Evolutionary conservation across 2,329 filamentous ascomycete species (phyloP).

Genomic region (Microsporum audouinii): DNA sequence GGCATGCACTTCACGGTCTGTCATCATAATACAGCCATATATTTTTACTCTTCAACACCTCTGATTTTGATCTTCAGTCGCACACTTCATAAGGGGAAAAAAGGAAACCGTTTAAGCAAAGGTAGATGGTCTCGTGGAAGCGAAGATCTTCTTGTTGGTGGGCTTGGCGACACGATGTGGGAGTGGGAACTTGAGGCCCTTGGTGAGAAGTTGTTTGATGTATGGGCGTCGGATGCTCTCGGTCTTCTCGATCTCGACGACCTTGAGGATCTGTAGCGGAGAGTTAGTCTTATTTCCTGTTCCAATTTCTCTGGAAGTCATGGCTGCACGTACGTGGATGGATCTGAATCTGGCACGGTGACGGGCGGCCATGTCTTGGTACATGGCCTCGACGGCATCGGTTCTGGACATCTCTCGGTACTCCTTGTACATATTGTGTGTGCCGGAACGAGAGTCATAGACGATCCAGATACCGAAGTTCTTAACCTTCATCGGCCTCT

Average conservation of each 20-base stretch:
- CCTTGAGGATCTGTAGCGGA: constrained; percentile 72
- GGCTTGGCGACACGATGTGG: constrained; percentile 87
- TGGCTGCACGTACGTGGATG: constrained; percentile 69
- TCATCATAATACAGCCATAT: constrained; percentile 2
- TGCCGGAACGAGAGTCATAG: constrained; percentile 98
- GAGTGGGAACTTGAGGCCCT: constrained; percentile 95
- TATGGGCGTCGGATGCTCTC: constrained; percentile 96
- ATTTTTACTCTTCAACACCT: not conserved
- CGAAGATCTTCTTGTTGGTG: constrained; percentile 80
- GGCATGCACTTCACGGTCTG: not conserved
- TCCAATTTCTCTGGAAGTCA: not conserved
- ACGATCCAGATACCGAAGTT: constrained; percentile 99
- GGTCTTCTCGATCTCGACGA: constrained; percentile 90
- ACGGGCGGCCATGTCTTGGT: constrained; percentile 99
- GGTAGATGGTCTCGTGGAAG: constrained; percentile 84
- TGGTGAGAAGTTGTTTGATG: constrained; percentile 95
- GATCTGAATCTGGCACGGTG: constrained; percentile 97
- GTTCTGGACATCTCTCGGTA: constrained; percentile 97
- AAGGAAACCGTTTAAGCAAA: constrained; percentile 65
- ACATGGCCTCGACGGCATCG: constrained; percentile 90
- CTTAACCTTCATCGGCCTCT: constrained; percentile 99
- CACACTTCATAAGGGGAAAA: not conserved
- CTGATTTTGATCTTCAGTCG: not conserved
- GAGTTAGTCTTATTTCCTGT: constrained; percentile 7
- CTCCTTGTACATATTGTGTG: constrained; percentile 99